phyloP scores from a whole-genome alignment of 2,329 filamentous ascomycete species.

The Helotiales sp. region DNA sequence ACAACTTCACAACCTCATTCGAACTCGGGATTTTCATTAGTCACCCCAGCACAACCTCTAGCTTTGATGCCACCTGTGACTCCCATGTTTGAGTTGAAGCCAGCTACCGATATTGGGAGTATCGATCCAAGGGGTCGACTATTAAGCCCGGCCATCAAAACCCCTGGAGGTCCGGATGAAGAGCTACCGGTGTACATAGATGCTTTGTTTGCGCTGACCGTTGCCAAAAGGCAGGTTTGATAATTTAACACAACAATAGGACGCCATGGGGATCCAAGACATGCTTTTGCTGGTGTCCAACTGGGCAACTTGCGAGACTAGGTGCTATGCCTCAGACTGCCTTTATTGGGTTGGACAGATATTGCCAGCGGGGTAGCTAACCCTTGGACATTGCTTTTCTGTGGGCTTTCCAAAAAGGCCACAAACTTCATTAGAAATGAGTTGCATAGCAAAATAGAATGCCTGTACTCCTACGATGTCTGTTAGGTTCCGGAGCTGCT shows the following conservation, averaged over 20 bases:
- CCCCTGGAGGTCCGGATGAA: background rate
- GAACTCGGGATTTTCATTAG: background rate
- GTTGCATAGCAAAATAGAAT: no score
- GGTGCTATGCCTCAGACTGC: no score
- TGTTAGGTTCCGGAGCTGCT: no score
- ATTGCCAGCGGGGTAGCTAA: no score
- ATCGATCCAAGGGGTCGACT: background rate
- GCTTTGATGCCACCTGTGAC: background rate
- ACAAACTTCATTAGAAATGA: no score
- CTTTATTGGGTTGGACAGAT: no score
- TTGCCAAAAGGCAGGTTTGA: slow-evolving; percentile 8
- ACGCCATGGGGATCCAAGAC: background rate
- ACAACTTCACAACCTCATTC: background rate
- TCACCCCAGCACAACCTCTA: background rate
- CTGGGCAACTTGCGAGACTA: background rate
- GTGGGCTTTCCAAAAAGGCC: no score
- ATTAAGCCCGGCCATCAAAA: no score
- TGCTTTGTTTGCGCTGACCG: slow-evolving; percentile 1
- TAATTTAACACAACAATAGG: background rate
- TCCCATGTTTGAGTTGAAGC: background rate
- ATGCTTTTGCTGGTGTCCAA: background rate
- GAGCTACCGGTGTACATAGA: slow-evolving; percentile 5
- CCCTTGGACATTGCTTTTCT: no score
- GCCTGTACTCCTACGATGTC: no score
- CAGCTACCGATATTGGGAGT: background rate